Conservation (phyloP, 2,329 filamentous ascomycete genomes). For the Trichoderma semiorbis region DNA sequence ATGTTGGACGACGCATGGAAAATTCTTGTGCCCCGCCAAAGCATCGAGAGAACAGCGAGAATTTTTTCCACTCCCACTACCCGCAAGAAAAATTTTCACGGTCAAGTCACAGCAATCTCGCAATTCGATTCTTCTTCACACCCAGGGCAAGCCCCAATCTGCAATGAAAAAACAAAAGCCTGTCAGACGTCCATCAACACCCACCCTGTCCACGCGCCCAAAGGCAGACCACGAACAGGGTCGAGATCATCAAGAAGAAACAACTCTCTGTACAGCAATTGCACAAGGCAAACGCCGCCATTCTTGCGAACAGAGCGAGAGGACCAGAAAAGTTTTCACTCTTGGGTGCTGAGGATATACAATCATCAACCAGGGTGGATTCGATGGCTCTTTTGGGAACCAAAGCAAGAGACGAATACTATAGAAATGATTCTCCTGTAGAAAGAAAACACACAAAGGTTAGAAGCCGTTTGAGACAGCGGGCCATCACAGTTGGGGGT, state of each 20-base stretch:
- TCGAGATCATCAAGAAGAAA: conserved; percentile 77
- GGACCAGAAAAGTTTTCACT: conserved; percentile 68
- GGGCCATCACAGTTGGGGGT: conserved; percentile 31
- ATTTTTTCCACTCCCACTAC: neutral
- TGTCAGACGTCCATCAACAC: conserved; percentile 89
- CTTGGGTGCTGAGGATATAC: conserved; percentile 81
- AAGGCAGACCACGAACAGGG: conserved; percentile 70
- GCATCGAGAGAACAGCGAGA: neutral
- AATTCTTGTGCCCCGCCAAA: neutral
- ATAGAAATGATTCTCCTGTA: conserved; percentile 91
- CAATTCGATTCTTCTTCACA: conserved; percentile 48
- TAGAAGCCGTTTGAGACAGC: conserved; percentile 20
- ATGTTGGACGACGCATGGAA: neutral
- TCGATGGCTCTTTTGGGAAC: conserved; percentile 91
- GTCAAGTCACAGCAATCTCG: neutral
- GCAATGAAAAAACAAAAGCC: conserved; percentile 58
- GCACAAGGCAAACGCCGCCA: conserved; percentile 44
- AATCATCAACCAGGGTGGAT: conserved; percentile 93
- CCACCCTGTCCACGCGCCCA: conserved; percentile 75
- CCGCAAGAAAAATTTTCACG: neutral
- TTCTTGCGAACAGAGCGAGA: conserved; percentile 61
- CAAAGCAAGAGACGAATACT: conserved; percentile 92
- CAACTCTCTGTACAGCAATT: conserved; percentile 73
- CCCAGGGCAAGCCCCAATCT: conserved; percentile 43
- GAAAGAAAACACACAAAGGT: conserved; percentile 13